These are phyloP conservation scores for Skeletonema grethae DNA, from an alignment of 108 stramenopile species.

Conservation along the genomic window DNA sequence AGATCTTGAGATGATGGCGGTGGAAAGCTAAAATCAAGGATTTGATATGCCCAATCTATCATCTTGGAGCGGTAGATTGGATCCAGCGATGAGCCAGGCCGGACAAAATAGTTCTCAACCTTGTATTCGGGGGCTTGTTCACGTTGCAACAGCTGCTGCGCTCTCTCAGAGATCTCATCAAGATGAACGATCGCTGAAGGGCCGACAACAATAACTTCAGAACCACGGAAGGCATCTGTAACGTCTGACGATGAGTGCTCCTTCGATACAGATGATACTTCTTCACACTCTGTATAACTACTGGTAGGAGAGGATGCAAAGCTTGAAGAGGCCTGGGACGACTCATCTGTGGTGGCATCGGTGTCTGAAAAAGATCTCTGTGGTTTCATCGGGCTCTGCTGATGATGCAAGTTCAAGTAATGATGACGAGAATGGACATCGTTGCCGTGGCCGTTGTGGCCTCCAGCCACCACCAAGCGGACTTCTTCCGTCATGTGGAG, in stretches of 20 bases:
- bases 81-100: neutral
- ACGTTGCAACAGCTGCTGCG: slow-evolving; percentile 8
- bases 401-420: neutral
- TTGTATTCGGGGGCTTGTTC: slow-evolving; percentile 8
- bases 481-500: neutral
- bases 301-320: neutral
- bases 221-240: neutral
- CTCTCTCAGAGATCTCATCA: slow-evolving; percentile 6
- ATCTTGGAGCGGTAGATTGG: slow-evolving; percentile 1
- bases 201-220: neutral
- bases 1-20: neutral
- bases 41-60: slow-evolving; percentile 1
- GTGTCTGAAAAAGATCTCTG: slow-evolving; percentile 4
- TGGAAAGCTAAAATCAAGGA: slow-evolving; percentile 13
- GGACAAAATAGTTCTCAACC: neutral
- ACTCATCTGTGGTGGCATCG: slow-evolving; percentile 1
- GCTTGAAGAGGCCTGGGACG: slow-evolving; percentile 5
- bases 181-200: neutral
- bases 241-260: neutral
- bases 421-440: neutral
- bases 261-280: neutral
- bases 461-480: neutral
- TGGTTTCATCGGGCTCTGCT: neutral
- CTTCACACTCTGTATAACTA: neutral
- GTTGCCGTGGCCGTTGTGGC: neutral